These are phyloP conservation scores for Epipyxis sp. DNA, from an alignment of 108 stramenopile genomes.

Conservation along the genomic window DNA sequence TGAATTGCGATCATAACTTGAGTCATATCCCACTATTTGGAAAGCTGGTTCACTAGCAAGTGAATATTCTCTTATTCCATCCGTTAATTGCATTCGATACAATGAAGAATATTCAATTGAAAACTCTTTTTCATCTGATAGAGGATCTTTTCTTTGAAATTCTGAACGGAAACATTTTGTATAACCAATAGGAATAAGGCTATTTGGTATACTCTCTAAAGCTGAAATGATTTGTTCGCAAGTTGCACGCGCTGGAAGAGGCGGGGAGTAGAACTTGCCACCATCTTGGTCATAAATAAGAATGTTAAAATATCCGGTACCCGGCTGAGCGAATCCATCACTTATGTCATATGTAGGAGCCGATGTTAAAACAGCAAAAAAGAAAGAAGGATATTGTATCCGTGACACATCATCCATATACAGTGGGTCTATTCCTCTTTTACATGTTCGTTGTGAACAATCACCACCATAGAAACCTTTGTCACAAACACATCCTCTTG, in stretches of 20 bases:
- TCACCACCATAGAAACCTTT: constrained; percentile 21
- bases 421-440: constrained; percentile 3
- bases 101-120: background rate
- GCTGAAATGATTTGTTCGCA: constrained; percentile 6
- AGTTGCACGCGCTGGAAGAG: background rate
- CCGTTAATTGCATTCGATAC: background rate
- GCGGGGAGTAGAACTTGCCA: background rate
- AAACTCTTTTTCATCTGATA: background rate
- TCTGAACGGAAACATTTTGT: background rate
- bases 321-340: background rate
- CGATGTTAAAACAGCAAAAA: constrained; percentile 20
- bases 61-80: background rate
- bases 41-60: background rate
- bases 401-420: constrained; percentile 7
- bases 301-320: background rate
- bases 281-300: constrained; percentile 1
- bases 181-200: background rate
- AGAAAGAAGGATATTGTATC: constrained; percentile 19
- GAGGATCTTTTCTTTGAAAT: background rate
- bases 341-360: background rate
- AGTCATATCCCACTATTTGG: background rate
- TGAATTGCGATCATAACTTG: background rate
- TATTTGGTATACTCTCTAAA: background rate
- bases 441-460: constrained; percentile 5
- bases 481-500: constrained; percentile 19